Evolutionary conservation across 208 protist species (phyloP).

Genomic region (Wallacemonas collosoma): DNA sequence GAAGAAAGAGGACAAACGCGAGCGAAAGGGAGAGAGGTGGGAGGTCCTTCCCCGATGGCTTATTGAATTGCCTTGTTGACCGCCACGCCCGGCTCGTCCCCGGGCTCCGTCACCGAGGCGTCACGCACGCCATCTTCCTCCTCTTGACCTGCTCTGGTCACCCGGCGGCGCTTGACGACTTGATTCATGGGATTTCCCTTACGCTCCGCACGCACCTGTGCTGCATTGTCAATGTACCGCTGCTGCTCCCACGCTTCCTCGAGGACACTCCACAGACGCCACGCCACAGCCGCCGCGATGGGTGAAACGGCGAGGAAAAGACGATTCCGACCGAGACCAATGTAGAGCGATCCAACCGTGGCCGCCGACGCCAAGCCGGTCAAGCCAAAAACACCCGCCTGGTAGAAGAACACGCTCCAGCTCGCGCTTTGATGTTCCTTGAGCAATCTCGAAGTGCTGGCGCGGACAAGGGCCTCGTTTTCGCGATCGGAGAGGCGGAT

Average conservation of each 20-base stretch:
- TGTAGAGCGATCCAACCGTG: slow-evolving; percentile 58
- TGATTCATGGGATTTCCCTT: slow-evolving; percentile 80
- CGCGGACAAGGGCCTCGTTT: slow-evolving; percentile 33
- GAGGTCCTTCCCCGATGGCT: neutral
- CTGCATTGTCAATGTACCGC: slow-evolving; percentile 80
- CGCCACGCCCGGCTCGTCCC: neutral
- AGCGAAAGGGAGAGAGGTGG: slow-evolving; percentile 18
- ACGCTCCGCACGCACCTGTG: slow-evolving; percentile 60
- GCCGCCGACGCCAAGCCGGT: slow-evolving; percentile 61
- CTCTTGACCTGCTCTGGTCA: slow-evolving; percentile 33
- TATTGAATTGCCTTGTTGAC: slow-evolving; percentile 4
- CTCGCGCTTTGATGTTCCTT: slow-evolving; percentile 75
- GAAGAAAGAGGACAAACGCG: slow-evolving; percentile 19
- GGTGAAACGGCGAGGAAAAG: slow-evolving; percentile 72
- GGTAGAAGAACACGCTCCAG: slow-evolving; percentile 71
- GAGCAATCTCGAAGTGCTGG: slow-evolving; percentile 58
- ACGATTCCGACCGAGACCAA: slow-evolving; percentile 67
- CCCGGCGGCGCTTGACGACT: slow-evolving; percentile 56
- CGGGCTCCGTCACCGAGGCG: slow-evolving; percentile 27
- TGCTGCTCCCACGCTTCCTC: slow-evolving; percentile 80
- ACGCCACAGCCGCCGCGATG: slow-evolving; percentile 60
- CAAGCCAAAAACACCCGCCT: slow-evolving; percentile 71
- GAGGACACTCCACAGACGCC: slow-evolving; percentile 70
- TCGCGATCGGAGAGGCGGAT: slow-evolving; percentile 31
- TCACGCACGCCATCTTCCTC: slow-evolving; percentile 17